Evolutionary conservation across 805 yeast genomes (phyloP), one percentile per base, ranked within the genome.

Genomic region (Wickerhamiella dianesei): DNA sequence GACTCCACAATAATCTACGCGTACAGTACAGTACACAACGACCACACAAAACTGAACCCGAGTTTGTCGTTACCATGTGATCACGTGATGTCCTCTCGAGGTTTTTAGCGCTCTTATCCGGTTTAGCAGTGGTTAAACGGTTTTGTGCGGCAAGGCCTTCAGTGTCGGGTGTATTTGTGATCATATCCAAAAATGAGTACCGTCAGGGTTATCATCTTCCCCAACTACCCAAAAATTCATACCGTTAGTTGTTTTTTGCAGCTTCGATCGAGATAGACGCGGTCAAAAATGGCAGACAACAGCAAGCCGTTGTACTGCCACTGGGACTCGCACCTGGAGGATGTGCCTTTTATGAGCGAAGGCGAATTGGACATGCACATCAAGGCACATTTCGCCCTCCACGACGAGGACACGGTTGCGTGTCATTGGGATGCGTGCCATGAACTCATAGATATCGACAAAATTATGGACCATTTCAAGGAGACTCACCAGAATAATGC

Each of bases 371-470:
- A 54, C 47, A 52, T 45, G 39, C 63, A 59, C 50, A 45, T 60
- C 21, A 51, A 50, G 41, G 46, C 46, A 20, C 62, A 53, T 48
- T 54, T 50, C 40, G 21, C 40, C 13, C 22, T 37, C 35, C 41
- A 44, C 18, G 35, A 45, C 22, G 37, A 37, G 19, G 44, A 51
- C 17, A 43, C 50, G 20, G 51, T 56, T 4, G 59, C 57, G 6
- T 66, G 70, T 45, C 68, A 63, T 45, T 66, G 70, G 70, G 70
- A 65, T 44, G 56, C 67, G 3, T 66, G 70, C 46, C 61, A 61
- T 18, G 62, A 58, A 21, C 41, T 54, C 40, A 50, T 61, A n/a
- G 56, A 54, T 22, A 43, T 57, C 1, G 60, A 57, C 47, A 48
- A 50, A n/a, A 50, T 56, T 45, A 52, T 55, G 56, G 54, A 50